These are phyloP conservation scores for Fusarium sp. DNA, from an alignment of 2,329 filamentous ascomycete genomes.

Conservation along the genomic window DNA sequence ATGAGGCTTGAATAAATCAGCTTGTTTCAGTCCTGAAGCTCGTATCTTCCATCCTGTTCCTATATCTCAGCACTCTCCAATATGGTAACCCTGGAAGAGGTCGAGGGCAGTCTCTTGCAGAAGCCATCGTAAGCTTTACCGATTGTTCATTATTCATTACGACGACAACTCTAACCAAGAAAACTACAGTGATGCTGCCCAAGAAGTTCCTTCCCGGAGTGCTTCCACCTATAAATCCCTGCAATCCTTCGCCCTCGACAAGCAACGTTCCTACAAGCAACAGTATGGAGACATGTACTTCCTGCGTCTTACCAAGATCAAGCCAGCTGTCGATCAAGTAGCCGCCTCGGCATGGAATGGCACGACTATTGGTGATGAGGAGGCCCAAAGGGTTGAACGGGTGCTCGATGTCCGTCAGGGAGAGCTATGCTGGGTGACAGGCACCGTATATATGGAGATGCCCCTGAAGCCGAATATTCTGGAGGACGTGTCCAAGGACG, in stretches of 20 bases:
- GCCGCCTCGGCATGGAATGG: conserved; percentile 81
- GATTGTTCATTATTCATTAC: not conserved
- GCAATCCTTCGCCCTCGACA: conserved; percentile 77
- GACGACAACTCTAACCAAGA: conserved; percentile 1
- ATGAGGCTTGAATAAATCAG: not conserved
- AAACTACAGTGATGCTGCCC: conserved; percentile 48
- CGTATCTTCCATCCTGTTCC: not conserved
- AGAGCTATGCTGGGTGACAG: conserved; percentile 92
- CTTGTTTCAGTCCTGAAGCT: not conserved
- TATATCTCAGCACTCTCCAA: conserved; percentile 6
- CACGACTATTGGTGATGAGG: conserved; percentile 81
- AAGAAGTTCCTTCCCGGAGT: conserved; percentile 61
- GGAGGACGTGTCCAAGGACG: conserved; percentile 93
- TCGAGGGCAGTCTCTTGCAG: conserved; percentile 49
- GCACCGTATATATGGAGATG: conserved; percentile 98
- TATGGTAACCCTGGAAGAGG: conserved; percentile 52
- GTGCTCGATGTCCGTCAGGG: conserved; percentile 97
- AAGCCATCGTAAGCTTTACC: conserved; percentile 47
- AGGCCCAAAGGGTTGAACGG: conserved; percentile 80
- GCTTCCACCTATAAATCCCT: conserved; percentile 77
- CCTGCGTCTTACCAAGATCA: conserved; percentile 86
- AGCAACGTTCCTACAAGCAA: conserved; percentile 82
- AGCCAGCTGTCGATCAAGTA: conserved; percentile 80
- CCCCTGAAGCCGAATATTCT: conserved; percentile 94
- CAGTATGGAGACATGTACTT: conserved; percentile 99